These are phyloP conservation scores for Aspergillus nidulans DNA, from an alignment of 495 filamentous ascomycete species.

Conservation along the genomic window DNA sequence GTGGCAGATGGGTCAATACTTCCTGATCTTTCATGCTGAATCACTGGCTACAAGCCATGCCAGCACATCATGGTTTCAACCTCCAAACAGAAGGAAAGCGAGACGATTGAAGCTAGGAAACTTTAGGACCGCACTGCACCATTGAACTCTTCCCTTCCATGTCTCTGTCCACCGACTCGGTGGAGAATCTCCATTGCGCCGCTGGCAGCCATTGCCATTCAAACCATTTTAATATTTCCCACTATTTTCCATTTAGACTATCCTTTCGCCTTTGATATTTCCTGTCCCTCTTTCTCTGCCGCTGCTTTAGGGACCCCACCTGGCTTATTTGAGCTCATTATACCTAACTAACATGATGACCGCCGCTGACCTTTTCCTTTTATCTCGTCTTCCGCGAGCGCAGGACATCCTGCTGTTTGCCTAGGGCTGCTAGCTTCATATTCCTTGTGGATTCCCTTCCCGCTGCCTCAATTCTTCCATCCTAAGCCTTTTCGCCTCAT, in stretches of 20 bases:
- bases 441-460: slow-evolving; percentile 11
- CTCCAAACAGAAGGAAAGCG: slow-evolving; percentile 23
- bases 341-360: slow-evolving; percentile 17
- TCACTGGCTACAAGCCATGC: slow-evolving; percentile 79
- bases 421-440: slow-evolving; percentile 9
- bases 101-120: slow-evolving; percentile 22
- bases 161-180: slow-evolving; percentile 13
- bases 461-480: slow-evolving; percentile 7
- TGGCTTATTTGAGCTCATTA: slow-evolving; percentile 25
- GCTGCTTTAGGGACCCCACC: slow-evolving; percentile 20
- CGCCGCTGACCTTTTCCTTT: slow-evolving; percentile 18
- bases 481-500: slow-evolving; percentile 17
- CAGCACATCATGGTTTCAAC: slow-evolving; percentile 73
- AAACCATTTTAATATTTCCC: slow-evolving; percentile 6
- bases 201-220: slow-evolving; percentile 12
- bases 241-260: slow-evolving; percentile 11
- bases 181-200: slow-evolving; percentile 14
- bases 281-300: slow-evolving; percentile 3
- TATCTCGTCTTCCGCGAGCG: slow-evolving; percentile 18
- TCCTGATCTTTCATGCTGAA: slow-evolving; percentile 46
- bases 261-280: slow-evolving; percentile 7
- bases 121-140: slow-evolving; percentile 17
- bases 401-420: slow-evolving; percentile 10
- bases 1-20: slow-evolving; percentile 50
- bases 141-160: slow-evolving; percentile 16